Conservation (phyloP, 208 protist species). For the Crithidia mellificae region DNA sequence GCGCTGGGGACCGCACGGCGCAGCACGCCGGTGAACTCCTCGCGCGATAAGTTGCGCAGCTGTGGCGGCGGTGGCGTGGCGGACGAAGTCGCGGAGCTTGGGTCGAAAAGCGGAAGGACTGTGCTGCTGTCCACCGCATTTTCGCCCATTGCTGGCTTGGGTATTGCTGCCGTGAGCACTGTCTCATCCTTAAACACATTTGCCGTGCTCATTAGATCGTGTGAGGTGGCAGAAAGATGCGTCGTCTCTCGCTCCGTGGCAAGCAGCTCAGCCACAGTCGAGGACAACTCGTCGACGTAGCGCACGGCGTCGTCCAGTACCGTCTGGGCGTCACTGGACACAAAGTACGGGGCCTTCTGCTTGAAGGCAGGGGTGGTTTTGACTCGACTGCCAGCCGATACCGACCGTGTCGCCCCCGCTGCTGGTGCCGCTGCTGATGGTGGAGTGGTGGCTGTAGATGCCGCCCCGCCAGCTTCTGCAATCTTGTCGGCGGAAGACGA, state of each 20-base stretch:
- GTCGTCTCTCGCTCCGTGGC: not conserved
- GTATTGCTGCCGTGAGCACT: too few species aligned
- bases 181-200: not conserved
- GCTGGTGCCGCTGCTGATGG: not conserved
- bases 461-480: too few species aligned
- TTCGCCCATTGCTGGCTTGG: not conserved
- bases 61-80: not conserved
- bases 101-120: not conserved
- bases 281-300: slow-evolving; percentile 17
- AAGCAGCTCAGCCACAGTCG: slow-evolving; percentile 2
- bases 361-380: not conserved
- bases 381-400: not conserved
- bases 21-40: slow-evolving; percentile 31
- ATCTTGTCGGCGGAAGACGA: too few species aligned
- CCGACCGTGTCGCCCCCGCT: not conserved
- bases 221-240: not conserved
- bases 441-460: too few species aligned
- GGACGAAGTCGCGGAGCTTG: not conserved
- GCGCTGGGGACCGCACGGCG: slow-evolving; percentile 40
- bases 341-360: slow-evolving; percentile 2
- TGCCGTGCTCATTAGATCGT: not conserved
- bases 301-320: not conserved
- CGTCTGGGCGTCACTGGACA: not conserved
- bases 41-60: slow-evolving; percentile 32
- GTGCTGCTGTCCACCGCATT: not conserved